These are phyloP conservation scores for Anthracocystis panici-leucophaei DNA, from an alignment of 1,284 basidiomycete species.

Conservation along the genomic window DNA sequence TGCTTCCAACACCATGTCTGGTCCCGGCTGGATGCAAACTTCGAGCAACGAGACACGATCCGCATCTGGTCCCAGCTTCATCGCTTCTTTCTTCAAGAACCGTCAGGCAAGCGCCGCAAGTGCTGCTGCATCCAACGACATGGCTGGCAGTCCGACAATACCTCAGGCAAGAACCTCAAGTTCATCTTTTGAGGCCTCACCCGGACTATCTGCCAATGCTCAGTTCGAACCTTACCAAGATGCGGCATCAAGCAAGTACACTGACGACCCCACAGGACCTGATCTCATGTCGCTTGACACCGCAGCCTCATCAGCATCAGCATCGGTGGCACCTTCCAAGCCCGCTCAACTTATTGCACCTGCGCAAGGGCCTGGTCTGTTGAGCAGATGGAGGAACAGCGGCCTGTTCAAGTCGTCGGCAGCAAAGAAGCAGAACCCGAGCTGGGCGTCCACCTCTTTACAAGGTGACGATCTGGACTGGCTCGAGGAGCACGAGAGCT, in stretches of 20 bases:
- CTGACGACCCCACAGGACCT: conserved; percentile 38
- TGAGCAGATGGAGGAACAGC: conserved; percentile 43
- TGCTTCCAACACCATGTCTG: conserved; percentile 13
- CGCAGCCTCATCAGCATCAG: conserved; percentile 10
- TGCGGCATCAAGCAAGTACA: conserved; percentile 22
- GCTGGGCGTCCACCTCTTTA: conserved; percentile 22
- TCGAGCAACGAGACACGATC: conserved; percentile 35
- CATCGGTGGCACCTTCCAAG: neutral
- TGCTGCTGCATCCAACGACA: neutral
- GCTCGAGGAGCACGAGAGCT: conserved; percentile 40
- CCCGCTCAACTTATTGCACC: conserved; percentile 3
- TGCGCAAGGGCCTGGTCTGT: conserved; percentile 23
- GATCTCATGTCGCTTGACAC: conserved; percentile 46
- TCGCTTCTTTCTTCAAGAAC: conserved; percentile 42
- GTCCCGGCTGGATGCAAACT: conserved; percentile 47
- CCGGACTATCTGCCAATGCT: neutral
- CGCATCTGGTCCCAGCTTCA: conserved; percentile 27
- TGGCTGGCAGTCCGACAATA: neutral
- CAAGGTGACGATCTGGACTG: conserved; percentile 36
- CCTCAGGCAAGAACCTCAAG: conserved; percentile 17
- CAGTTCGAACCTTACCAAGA: conserved; percentile 34
- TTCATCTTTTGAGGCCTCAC: conserved; percentile 14
- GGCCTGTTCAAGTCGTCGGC: conserved; percentile 31
- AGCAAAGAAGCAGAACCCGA: conserved; percentile 20
- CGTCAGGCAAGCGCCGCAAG: conserved; percentile 25